Conservation (phyloP, 139 green algal species). For the Asterochloris sp. region DNA sequence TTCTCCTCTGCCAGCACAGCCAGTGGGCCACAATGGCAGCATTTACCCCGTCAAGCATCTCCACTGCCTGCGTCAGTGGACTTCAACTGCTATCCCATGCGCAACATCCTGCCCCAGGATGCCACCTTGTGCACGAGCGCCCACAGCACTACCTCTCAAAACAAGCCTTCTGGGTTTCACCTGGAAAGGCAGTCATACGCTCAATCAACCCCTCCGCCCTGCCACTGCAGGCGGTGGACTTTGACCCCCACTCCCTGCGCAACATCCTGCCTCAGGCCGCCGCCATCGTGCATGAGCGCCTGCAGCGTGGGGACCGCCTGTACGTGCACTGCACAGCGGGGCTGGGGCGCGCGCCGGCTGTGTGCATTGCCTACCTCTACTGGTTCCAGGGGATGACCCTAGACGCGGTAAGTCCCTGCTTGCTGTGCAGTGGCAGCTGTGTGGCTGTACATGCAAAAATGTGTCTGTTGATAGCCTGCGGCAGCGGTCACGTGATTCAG, state of each 20-base stretch:
- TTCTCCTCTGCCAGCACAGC: too few species aligned
- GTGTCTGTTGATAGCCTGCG: not conserved
- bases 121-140: too few species aligned
- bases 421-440: not conserved
- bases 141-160: too few species aligned
- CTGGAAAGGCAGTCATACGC: too few species aligned
- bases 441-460: not conserved
- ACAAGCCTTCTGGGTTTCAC: too few species aligned
- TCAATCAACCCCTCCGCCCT: too few species aligned
- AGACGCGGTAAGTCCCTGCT: not conserved
- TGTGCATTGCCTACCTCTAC: conserved; percentile 71
- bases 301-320: conserved; percentile 34
- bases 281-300: conserved; percentile 23
- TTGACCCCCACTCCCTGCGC: conserved; percentile 69
- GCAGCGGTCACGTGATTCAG: too few species aligned
- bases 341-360: conserved; percentile 64
- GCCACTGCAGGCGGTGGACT: conserved; percentile 52
- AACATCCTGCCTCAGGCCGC: conserved; percentile 57
- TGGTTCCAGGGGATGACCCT: conserved; percentile 54
- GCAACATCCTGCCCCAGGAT: too few species aligned
- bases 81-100: too few species aligned
- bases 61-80: too few species aligned
- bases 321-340: conserved; percentile 83
- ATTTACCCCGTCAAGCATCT: too few species aligned
- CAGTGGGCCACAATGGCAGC: too few species aligned